These are phyloP conservation scores for Lipomyces yamadae DNA, from an alignment of 805 yeast genomes.

Conservation along the genomic window DNA sequence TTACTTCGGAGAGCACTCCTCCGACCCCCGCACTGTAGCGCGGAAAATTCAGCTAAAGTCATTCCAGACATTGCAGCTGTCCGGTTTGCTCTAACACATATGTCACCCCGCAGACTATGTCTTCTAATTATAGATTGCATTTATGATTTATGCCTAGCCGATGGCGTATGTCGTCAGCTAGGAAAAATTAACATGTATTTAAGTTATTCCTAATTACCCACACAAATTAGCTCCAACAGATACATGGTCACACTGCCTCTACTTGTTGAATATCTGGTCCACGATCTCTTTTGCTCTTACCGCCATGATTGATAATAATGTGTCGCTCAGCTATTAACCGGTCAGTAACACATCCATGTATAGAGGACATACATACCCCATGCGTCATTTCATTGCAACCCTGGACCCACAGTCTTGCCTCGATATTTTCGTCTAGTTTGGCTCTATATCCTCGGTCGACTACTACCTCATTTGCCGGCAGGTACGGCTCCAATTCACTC, in stretches of 20 bases:
- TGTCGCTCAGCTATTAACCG: conserved; percentile 33
- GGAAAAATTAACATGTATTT: too few relatives aligned
- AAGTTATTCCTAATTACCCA: too few relatives aligned
- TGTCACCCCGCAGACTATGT: too few relatives aligned
- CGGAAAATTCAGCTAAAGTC: too few relatives aligned
- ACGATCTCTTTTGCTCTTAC: conserved; percentile 35
- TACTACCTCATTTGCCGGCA: neutral
- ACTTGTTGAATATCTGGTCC: conserved; percentile 24
- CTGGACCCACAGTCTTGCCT: conserved; percentile 38
- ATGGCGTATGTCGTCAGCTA: too few relatives aligned
- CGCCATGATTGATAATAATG: conserved; percentile 39
- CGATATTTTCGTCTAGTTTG: conserved; percentile 14
- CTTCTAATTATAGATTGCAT: too few relatives aligned
- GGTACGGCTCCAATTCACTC: conserved; percentile 9
- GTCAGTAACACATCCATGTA: neutral
- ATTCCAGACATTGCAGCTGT: too few relatives aligned
- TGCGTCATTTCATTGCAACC: conserved; percentile 38
- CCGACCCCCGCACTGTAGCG: too few relatives aligned
- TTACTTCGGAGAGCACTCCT: too few relatives aligned
- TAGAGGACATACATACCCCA: conserved; percentile 20
- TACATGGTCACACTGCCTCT: neutral
- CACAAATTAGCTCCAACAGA: too few relatives aligned
- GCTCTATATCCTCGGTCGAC: conserved; percentile 33
- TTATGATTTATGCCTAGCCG: too few relatives aligned
- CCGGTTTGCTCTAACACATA: too few relatives aligned